Evolutionary conservation across 345 rosid species (phyloP).

Genomic region (Hibiscus syriacus): DNA sequence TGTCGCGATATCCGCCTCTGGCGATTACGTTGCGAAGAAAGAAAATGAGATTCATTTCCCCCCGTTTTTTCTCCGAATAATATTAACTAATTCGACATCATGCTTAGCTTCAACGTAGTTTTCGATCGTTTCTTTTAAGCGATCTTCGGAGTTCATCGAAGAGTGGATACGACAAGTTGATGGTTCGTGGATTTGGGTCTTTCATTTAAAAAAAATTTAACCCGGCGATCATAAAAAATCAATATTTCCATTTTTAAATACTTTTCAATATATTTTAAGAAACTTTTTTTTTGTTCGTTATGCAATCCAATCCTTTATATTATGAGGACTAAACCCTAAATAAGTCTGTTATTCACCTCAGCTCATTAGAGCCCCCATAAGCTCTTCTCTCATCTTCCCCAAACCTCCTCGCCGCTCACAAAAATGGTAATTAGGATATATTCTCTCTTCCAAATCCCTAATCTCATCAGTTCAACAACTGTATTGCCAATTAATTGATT

Average conservation of each 20-base stretch:
- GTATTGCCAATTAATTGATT: not conserved
- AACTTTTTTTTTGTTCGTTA: not conserved
- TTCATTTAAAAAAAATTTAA: not conserved
- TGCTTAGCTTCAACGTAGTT: not conserved
- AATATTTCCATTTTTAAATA: too few relatives aligned
- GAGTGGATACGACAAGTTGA: not conserved
- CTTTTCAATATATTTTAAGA: too few relatives aligned
- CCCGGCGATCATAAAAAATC: too few relatives aligned
- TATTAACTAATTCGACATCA: not conserved
- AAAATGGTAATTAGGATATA: not conserved
- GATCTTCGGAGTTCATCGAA: not conserved
- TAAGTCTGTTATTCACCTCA: not conserved
- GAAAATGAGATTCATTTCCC: conserved; percentile 1
- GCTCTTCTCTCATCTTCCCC: not conserved
- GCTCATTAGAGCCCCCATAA: not conserved
- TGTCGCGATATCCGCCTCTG: conserved; percentile 6
- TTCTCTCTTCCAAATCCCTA: not conserved
- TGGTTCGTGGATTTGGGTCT: not conserved
- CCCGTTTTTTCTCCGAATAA: not conserved
- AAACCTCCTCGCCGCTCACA: not conserved
- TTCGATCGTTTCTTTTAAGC: not conserved
- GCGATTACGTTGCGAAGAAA: not conserved
- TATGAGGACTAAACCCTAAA: not conserved
- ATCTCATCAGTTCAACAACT: not conserved
- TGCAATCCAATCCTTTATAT: too few relatives aligned